These are phyloP conservation scores for Fusarium sp. DNA, from an alignment of 2,329 filamentous ascomycete genomes.

Conservation along the genomic window DNA sequence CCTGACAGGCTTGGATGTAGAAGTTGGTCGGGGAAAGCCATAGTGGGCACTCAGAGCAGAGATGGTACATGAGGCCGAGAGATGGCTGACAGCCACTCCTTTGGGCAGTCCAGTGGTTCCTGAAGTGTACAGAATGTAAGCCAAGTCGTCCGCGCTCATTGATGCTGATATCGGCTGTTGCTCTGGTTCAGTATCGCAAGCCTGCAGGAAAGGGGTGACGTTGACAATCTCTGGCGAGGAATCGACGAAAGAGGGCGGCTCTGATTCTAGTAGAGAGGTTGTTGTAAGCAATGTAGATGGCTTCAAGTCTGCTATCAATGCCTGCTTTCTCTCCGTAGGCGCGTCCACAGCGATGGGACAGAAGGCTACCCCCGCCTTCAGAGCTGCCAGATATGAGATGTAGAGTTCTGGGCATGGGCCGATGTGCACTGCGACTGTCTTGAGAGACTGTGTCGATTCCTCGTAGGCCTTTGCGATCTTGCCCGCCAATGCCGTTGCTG, in stretches of 20 bases:
- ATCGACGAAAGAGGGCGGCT: accelerated
- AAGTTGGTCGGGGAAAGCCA: neutral
- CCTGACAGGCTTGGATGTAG: neutral
- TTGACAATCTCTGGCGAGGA: neutral
- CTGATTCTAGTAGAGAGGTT: accelerated
- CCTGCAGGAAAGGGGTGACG: neutral
- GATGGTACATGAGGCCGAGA: slow-evolving; percentile 9
- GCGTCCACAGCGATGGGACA: slow-evolving; percentile 11
- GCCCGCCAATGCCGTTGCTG: neutral
- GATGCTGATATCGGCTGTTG: accelerated
- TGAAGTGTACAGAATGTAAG: slow-evolving; percentile 18
- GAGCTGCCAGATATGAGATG: slow-evolving; percentile 10
- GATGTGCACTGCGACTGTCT: neutral
- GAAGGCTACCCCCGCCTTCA: slow-evolving; percentile 13
- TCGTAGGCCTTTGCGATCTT: neutral
- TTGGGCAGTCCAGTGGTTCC: slow-evolving; percentile 22
- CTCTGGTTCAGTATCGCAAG: neutral
- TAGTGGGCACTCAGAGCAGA: slow-evolving; percentile 7
- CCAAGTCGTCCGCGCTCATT: neutral
- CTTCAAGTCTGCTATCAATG: slow-evolving; percentile 3
- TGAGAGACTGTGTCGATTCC: neutral
- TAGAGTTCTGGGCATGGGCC: slow-evolving; percentile 21
- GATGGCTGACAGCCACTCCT: slow-evolving; percentile 18
- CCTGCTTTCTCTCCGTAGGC: neutral
- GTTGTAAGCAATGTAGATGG: neutral